Percentiles rank a stretch among this genome's conserved stretches.
These are phyloP conservation scores for Tuber microsphaerosporum DNA, from an alignment of 495 filamentous ascomycete species.

Conservation along the genomic window DNA sequence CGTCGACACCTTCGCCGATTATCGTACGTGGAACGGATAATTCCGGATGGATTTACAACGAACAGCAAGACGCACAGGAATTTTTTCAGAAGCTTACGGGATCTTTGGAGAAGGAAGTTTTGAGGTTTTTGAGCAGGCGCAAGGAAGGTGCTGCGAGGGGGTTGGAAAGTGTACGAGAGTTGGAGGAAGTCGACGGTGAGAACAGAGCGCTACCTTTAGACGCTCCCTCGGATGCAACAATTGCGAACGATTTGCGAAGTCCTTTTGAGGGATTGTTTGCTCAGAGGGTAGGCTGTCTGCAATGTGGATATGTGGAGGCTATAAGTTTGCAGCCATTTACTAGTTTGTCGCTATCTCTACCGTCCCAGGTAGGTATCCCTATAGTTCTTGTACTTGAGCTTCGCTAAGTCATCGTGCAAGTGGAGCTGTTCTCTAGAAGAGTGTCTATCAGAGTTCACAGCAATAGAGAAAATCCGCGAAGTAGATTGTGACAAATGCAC, in stretches of 20 bases:
- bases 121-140: constrained; percentile 43
- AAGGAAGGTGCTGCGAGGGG: constrained; percentile 12
- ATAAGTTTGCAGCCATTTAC: constrained; percentile 87
- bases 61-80: constrained; percentile 98
- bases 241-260: constrained; percentile 45
- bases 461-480: constrained; percentile 72
- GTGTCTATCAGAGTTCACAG: constrained; percentile 76
- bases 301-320: constrained; percentile 79
- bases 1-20: constrained; percentile 24
- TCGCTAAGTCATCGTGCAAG: constrained; percentile 48
- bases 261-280: constrained; percentile 84
- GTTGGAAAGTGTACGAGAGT: constrained; percentile 21
- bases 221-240: not conserved
- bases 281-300: constrained; percentile 80
- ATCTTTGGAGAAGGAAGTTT: constrained; percentile 72
- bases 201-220: constrained; percentile 33
- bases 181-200: constrained; percentile 26
- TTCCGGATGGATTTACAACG: constrained; percentile 38
- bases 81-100: constrained; percentile 88
- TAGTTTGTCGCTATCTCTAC: constrained; percentile 76
- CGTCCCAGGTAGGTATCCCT: constrained; percentile 18
- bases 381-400: constrained; percentile 33
- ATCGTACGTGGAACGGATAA: constrained; percentile 28
- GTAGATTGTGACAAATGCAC: constrained; percentile 93
- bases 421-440: constrained; percentile 51